Evolutionary conservation across 148 eudicot species (phyloP).

Genomic region (Camellia sinensis): DNA sequence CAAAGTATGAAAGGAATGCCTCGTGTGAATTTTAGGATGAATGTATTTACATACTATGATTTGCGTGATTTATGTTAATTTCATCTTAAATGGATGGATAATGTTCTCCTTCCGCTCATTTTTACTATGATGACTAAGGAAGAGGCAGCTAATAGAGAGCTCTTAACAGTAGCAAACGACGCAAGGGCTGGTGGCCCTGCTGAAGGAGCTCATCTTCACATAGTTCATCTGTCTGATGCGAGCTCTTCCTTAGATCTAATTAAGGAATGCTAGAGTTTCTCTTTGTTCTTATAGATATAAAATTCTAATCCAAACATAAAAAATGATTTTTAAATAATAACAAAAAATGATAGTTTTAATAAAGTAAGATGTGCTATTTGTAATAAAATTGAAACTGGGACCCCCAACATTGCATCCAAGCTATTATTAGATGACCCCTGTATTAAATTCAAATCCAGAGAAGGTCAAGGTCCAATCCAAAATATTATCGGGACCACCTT

Average conservation of each 20-base stretch:
- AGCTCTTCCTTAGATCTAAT: slow-evolving; percentile 73
- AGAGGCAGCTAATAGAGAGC: slow-evolving; percentile 78
- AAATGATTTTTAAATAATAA: too few relatives aligned
- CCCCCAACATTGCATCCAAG: too few relatives aligned
- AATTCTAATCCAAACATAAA: too few relatives aligned
- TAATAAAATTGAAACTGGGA: too few relatives aligned
- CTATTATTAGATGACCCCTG: too few relatives aligned
- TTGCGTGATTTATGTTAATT: not conserved
- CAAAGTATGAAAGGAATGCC: not conserved
- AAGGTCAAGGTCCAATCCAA: too few relatives aligned
- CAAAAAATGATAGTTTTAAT: too few relatives aligned
- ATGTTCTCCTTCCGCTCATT: not conserved
- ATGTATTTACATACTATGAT: not conserved
- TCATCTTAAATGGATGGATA: not conserved
- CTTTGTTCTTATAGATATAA: too few relatives aligned
- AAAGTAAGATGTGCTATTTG: too few relatives aligned
- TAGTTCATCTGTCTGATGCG: slow-evolving; percentile 90
- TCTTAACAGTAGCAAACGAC: slow-evolving; percentile 56
- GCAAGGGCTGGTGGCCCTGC: slow-evolving; percentile 75
- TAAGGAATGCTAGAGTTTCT: slow-evolving; percentile 43
- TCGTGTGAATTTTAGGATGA: not conserved
- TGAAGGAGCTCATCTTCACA: slow-evolving; percentile 98
- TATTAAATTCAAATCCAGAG: too few relatives aligned
- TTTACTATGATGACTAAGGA: slow-evolving; percentile 54
- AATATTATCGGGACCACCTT: too few relatives aligned